Evolutionary conservation across 441 rosid genomes (phyloP).

Genomic region (Metrosideros polymorpha): DNA sequence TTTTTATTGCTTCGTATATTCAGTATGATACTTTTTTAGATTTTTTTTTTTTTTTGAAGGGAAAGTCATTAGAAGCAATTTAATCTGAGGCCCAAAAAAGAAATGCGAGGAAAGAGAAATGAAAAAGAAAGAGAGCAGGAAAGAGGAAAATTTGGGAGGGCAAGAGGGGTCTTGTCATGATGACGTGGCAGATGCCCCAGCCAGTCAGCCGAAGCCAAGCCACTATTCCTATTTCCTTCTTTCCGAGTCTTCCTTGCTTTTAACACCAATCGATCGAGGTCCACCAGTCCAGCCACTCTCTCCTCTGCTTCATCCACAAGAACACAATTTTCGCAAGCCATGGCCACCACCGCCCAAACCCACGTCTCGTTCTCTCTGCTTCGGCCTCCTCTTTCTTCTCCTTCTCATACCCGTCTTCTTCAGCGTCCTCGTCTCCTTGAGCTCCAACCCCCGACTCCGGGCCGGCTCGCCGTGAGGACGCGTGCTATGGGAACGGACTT

Average conservation of each 20-base stretch:
- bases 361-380: conserved; percentile 10
- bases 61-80: not conserved
- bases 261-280: not conserved
- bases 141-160: not conserved
- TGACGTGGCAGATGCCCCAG: not conserved
- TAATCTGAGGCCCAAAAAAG: not conserved
- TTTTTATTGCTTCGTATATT: not conserved
- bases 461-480: conserved; percentile 8
- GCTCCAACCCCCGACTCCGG: not conserved
- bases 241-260: not conserved
- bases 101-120: too few species aligned
- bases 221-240: not conserved
- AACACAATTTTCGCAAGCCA: not conserved
- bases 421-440: not conserved
- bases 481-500: conserved; percentile 28
- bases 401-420: not conserved
- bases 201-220: not conserved
- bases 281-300: not conserved
- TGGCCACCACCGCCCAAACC: conserved; percentile 3
- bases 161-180: not conserved
- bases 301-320: not conserved
- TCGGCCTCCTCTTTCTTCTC: conserved; percentile 11
- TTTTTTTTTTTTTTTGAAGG: fast-evolving
- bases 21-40: not conserved
- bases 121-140: not conserved